These are phyloP conservation scores for Aspergillus transmontanensis DNA, from an alignment of 2,329 filamentous ascomycete genomes.

Conservation along the genomic window DNA sequence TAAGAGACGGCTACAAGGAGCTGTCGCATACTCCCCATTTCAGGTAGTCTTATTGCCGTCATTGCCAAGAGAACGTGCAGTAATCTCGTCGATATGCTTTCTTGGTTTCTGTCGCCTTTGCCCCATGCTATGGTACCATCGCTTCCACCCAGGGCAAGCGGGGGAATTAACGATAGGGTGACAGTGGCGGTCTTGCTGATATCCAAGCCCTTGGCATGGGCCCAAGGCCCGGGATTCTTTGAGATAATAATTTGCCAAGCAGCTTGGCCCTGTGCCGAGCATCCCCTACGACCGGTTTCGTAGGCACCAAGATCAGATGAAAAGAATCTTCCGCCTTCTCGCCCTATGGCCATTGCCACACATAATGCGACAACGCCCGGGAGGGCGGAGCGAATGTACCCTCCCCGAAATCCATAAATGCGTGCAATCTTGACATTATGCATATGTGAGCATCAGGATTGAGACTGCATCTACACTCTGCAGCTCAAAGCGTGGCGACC, in stretches of 20 bases:
- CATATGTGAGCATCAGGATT: background rate
- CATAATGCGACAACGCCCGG: background rate
- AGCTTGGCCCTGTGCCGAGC: background rate
- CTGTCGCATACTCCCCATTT: no score
- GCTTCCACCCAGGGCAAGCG: background rate
- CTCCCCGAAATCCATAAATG: background rate
- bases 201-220: slow-evolving; percentile 3
- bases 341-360: background rate
- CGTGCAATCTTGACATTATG: background rate
- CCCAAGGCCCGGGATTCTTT: background rate
- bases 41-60: background rate
- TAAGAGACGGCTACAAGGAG: background rate
- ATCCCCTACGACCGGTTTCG: background rate
- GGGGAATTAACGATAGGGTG: background rate
- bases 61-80: background rate
- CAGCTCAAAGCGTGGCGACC: background rate
- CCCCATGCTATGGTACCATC: background rate
- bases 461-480: no score
- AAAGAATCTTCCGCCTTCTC: background rate
- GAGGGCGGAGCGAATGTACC: background rate
- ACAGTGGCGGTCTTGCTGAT: background rate
- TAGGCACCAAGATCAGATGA: background rate
- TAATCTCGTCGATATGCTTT: background rate
- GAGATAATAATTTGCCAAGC: background rate
- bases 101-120: background rate